Percentiles rank a stretch among this genome's conserved stretches.
These are phyloP conservation scores for Fusarium scirpi DNA, from an alignment of 2,329 filamentous ascomycete species.

Conservation along the genomic window DNA sequence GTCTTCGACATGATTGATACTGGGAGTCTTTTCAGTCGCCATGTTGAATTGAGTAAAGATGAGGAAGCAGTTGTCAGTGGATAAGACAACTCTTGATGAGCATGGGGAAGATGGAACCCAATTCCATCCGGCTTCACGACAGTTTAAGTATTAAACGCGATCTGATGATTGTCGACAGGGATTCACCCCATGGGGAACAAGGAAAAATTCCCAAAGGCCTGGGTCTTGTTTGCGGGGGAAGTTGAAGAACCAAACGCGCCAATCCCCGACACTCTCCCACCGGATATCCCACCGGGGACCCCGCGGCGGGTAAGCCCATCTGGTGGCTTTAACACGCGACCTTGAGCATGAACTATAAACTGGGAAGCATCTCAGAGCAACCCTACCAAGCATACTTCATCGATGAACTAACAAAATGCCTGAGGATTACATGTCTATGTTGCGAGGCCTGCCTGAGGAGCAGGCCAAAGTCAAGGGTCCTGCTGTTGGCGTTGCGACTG, in stretches of 20 bases:
- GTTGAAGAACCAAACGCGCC: background rate
- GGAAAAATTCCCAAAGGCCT: background rate
- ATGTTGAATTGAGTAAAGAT: background rate
- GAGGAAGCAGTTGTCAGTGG: no score
- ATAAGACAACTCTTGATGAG: background rate
- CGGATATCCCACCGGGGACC: slow-evolving; percentile 1
- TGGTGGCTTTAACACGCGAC: background rate
- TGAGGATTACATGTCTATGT: slow-evolving; percentile 19
- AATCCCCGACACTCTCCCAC: background rate
- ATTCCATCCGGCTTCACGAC: background rate
- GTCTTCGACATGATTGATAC: slow-evolving; percentile 5
- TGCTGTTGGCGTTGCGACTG: slow-evolving; percentile 7
- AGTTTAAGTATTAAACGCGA: slow-evolving; percentile 2
- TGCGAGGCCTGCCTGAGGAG: slow-evolving; percentile 1
- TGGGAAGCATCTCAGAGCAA: background rate
- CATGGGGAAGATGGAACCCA: background rate
- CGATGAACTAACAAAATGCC: background rate
- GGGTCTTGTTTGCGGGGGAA: slow-evolving; percentile 1
- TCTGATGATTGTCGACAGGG: slow-evolving; percentile 1
- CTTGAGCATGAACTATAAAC: slow-evolving; percentile 1
- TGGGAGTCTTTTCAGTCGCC: background rate
- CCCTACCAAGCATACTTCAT: background rate
- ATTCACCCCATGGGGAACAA: slow-evolving; percentile 12
- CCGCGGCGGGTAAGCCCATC: background rate
- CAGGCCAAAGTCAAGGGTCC: background rate